Conservation (phyloP, 2,329 filamentous ascomycete species). For the Cladosporium sp. region DNA sequence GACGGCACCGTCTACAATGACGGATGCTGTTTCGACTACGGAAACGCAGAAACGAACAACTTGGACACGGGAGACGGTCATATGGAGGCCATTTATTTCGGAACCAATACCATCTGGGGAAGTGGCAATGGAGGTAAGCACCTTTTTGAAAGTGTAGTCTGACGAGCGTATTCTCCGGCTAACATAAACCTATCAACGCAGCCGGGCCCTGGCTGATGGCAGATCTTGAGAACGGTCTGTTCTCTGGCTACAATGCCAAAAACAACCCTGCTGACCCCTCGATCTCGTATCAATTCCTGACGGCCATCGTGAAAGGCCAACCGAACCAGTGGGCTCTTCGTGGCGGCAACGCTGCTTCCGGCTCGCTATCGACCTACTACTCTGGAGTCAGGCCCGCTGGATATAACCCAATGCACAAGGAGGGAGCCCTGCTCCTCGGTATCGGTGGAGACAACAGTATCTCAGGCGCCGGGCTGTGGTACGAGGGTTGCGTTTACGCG, state of each 20-base stretch:
- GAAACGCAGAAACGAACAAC: constrained; percentile 37
- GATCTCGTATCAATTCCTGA: constrained; percentile 51
- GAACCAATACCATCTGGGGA: constrained; percentile 50
- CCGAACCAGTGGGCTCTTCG: constrained; percentile 54
- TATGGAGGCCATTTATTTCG: constrained; percentile 65
- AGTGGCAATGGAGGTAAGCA: constrained; percentile 43
- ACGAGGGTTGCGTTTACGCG: constrained; percentile 59
- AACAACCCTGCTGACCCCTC: constrained; percentile 50
- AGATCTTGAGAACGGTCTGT: constrained; percentile 61
- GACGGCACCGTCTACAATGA: constrained; percentile 56
- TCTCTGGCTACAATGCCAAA: constrained; percentile 46
- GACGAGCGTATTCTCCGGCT: too few relatives aligned
- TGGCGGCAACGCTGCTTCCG: constrained; percentile 51
- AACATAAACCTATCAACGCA: too few relatives aligned
- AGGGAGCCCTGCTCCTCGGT: constrained; percentile 62
- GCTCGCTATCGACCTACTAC: constrained; percentile 53
- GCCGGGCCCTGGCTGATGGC: constrained; percentile 62
- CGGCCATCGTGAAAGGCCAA: constrained; percentile 51
- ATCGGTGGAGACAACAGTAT: constrained; percentile 62
- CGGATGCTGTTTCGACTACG: constrained; percentile 46
- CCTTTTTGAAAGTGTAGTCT: too few relatives aligned
- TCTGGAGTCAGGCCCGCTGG: constrained; percentile 50
- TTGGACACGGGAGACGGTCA: constrained; percentile 52
- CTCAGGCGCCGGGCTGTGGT: constrained; percentile 46
- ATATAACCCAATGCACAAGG: constrained; percentile 58